A percentile compares a stretch with the other conserved stretches of the same genome.
Evolutionary conservation across 2,329 filamentous ascomycete species (phyloP).

Genomic region (Hypoxylon sp.): DNA sequence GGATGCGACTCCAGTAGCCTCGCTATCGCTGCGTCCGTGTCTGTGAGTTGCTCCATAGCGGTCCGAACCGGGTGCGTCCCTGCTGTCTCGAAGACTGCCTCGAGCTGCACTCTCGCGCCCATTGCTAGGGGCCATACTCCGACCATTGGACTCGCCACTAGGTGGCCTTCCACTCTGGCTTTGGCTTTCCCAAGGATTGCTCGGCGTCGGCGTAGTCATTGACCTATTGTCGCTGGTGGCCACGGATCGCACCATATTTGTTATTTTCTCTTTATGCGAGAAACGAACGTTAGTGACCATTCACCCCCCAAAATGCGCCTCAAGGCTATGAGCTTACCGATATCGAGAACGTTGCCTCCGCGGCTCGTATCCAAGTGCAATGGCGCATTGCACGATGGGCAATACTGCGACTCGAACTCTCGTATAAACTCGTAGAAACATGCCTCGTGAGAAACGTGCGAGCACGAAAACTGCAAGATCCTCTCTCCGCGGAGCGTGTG

Average conservation of each 20-base stretch:
- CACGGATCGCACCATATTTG: slow-evolving; percentile 88
- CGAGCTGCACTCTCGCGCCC: slow-evolving; percentile 54
- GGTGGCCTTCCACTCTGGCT: slow-evolving; percentile 66
- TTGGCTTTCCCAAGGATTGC: slow-evolving; percentile 77
- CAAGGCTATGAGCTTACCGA: slow-evolving; percentile 69
- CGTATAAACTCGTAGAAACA: slow-evolving; percentile 99
- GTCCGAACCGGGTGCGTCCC: slow-evolving; percentile 60
- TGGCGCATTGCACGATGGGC: slow-evolving; percentile 92
- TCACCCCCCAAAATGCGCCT: background rate
- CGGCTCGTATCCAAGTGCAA: slow-evolving; percentile 92
- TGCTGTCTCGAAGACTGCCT: slow-evolving; percentile 61
- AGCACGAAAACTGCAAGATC: slow-evolving; percentile 94
- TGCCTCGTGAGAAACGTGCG: slow-evolving; percentile 97
- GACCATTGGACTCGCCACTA: slow-evolving; percentile 58
- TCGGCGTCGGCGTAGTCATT: slow-evolving; percentile 65
- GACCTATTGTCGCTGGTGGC: slow-evolving; percentile 74
- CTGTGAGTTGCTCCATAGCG: slow-evolving; percentile 58
- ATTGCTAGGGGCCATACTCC: slow-evolving; percentile 49
- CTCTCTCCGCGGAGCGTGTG: slow-evolving; percentile 94
- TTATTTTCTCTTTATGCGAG: slow-evolving; percentile 81
- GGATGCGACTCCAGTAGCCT: slow-evolving; percentile 77
- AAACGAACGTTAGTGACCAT: slow-evolving; percentile 36
- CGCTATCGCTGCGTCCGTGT: slow-evolving; percentile 84
- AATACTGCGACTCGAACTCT: slow-evolving; percentile 93
- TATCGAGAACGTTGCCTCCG: slow-evolving; percentile 90